Evolutionary conservation across 2,329 filamentous ascomycete genomes (phyloP).

Genomic region (Sphaceloma murrayae): DNA sequence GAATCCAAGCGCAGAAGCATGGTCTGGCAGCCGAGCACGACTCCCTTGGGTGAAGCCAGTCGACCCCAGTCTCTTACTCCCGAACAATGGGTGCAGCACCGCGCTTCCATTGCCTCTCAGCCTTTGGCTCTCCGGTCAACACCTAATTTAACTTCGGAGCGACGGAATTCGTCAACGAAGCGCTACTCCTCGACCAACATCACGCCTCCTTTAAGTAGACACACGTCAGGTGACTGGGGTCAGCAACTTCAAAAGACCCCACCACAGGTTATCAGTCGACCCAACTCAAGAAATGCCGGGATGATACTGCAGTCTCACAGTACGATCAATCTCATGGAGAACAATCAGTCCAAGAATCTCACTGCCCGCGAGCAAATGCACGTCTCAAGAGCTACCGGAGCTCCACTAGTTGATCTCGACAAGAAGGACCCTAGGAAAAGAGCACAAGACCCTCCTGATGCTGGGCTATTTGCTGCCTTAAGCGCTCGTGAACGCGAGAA

Average conservation of each 20-base stretch:
- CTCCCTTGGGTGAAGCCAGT: conserved; percentile 38
- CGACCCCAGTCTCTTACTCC: conserved; percentile 53
- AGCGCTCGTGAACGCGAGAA: conserved; percentile 71
- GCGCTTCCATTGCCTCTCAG: conserved; percentile 48
- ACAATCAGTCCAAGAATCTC: conserved; percentile 51
- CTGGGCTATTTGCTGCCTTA: conserved; percentile 64
- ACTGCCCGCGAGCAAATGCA: conserved; percentile 83
- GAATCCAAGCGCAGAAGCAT: conserved; percentile 54
- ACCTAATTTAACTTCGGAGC: conserved; percentile 49
- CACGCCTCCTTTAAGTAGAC: conserved; percentile 26
- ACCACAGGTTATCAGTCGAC: conserved; percentile 26
- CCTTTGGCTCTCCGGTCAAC: conserved; percentile 34
- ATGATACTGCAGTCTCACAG: conserved; percentile 36
- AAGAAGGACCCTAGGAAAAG: conserved; percentile 36
- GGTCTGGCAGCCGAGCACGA: conserved; percentile 68
- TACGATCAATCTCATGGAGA: conserved; percentile 23
- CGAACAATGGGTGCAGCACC: conserved; percentile 76
- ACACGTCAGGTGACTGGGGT: conserved; percentile 25
- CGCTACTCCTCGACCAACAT: conserved; percentile 11
- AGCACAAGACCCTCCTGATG: conserved; percentile 29
- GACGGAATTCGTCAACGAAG: conserved; percentile 26
- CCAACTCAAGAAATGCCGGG: conserved; percentile 51
- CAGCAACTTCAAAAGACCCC: conserved; percentile 18
- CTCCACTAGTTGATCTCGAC: conserved; percentile 61
- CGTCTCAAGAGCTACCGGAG: conserved; percentile 70